Evolutionary conservation across 164 flowering plant genomes (phyloP), one percentile per base, ranked within the genome.

Genomic region (Aristolochia californica): DNA sequence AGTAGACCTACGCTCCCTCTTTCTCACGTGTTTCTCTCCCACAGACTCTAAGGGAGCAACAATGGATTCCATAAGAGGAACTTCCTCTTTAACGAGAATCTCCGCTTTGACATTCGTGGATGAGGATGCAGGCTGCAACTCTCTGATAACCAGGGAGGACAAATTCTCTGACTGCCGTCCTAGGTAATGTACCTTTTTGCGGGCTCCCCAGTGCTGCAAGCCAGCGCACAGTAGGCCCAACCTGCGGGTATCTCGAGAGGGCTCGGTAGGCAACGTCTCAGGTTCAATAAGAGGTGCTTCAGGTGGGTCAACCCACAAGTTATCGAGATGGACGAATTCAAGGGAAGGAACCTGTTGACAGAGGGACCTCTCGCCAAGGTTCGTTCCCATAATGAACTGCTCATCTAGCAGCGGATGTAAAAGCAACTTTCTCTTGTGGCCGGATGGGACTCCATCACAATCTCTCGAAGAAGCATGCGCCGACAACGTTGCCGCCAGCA

Each of bases 361-460:
- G 5, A 90, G 82, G 26, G 76, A 70, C 43, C 70, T 68, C 1
- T 49, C 72, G 0, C 91, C 93, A 4, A 69, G 55, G 3, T 67
- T 73, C 1, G 64, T 53, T 1, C 68, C 72, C 84, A 87, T 77
- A 21, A 68, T 77, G 62, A 72, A 80, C 66, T 72, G 72, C 71
- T 83, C 91, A 48, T 83, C 88, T 25, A 86, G 58, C 10, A 65
- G 63, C 3, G 95, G 95, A 27, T 78, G 61, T 65, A 56, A 22
- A 15, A 54, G 25, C 34, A 34, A 34, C 40, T 34, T 34, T 34
- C 40, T 34, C 40, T 34, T 34, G 40, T 34, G 40, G 10, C 40
- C 40, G 40, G 40, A 2, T 34, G 40, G 40, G 10, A 34, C 40
- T 34, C 10, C 40, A 34, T 34, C 40, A 12, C 40, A 34, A 9